These are phyloP conservation scores for Clavaria fumosa DNA, from an alignment of 768 basidiomycete genomes.

Conservation along the genomic window DNA sequence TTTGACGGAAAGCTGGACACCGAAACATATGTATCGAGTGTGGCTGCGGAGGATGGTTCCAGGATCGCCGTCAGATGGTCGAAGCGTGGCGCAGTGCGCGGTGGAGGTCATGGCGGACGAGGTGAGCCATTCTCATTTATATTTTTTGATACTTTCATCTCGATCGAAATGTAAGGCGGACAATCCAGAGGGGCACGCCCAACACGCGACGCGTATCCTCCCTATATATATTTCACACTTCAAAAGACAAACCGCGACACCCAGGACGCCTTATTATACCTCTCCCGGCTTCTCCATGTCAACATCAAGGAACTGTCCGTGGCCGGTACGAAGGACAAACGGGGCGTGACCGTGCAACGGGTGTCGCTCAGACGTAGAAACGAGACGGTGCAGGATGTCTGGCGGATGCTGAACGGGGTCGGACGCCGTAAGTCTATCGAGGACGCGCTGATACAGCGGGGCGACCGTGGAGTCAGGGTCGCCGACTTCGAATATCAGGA, in stretches of 20 bases:
- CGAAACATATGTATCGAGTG: constrained; percentile 46
- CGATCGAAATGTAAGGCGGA: not conserved
- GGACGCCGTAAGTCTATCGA: constrained; percentile 36
- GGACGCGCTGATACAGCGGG: constrained; percentile 53
- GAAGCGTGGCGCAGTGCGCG: constrained; percentile 28
- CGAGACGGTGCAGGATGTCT: constrained; percentile 70
- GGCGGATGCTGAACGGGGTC: constrained; percentile 65
- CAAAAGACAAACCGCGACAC: constrained; percentile 98
- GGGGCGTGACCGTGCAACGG: constrained; percentile 89
- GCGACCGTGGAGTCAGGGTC: constrained; percentile 80
- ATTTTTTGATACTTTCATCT: not conserved
- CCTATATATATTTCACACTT: constrained; percentile 90
- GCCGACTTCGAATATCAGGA: constrained; percentile 80
- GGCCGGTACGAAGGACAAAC: constrained; percentile 96
- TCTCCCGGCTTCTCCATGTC: constrained; percentile 66
- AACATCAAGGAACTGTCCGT: constrained; percentile 71
- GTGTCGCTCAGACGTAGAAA: constrained; percentile 67
- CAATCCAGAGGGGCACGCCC: constrained; percentile 26
- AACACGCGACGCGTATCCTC: constrained; percentile 54
- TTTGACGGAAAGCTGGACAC: constrained; percentile 79
- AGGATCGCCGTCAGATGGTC: constrained; percentile 73
- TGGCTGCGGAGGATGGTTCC: constrained; percentile 47
- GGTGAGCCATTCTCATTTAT: not conserved
- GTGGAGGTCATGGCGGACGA: constrained; percentile 3
- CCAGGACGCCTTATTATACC: constrained; percentile 76